Evolutionary conservation across 1,139 yeast genomes (phyloP).

Genomic region (Diutina siamensis): DNA sequence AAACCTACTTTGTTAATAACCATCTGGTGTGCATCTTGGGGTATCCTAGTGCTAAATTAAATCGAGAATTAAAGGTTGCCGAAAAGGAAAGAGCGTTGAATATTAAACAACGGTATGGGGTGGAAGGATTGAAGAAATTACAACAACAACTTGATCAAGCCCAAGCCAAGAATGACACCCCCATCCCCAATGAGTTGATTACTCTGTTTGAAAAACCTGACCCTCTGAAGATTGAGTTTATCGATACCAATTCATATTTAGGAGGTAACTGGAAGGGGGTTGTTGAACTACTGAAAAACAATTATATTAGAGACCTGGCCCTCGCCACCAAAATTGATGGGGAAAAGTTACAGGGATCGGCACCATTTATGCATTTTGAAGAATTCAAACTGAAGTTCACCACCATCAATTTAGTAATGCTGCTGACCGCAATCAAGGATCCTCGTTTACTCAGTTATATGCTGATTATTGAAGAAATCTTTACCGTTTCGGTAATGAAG

Average conservation of each 20-base stretch:
- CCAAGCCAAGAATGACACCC: slow-evolving; percentile 51
- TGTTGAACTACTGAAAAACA: neutral
- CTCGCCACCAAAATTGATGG: slow-evolving; percentile 16
- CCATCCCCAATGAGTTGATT: slow-evolving; percentile 63
- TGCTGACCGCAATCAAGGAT: slow-evolving; percentile 50
- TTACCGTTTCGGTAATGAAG: slow-evolving; percentile 53
- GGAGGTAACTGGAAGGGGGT: slow-evolving; percentile 21
- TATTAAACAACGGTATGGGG: slow-evolving; percentile 44
- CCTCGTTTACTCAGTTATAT: slow-evolving; percentile 47
- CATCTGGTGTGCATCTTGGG: slow-evolving; percentile 68
- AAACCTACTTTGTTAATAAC: slow-evolving; percentile 46
- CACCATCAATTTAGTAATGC: slow-evolving; percentile 53
- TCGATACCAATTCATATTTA: slow-evolving; percentile 51
- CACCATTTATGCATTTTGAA: slow-evolving; percentile 67
- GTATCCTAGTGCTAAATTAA: slow-evolving; percentile 58
- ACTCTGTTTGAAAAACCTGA: slow-evolving; percentile 58
- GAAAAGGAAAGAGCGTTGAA: slow-evolving; percentile 37
- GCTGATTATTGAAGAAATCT: slow-evolving; percentile 51
- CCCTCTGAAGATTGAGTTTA: slow-evolving; percentile 63
- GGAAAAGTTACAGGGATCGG: slow-evolving; percentile 14
- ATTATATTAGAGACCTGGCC: neutral
- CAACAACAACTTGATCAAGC: slow-evolving; percentile 47
- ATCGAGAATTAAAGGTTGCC: slow-evolving; percentile 39
- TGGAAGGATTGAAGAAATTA: slow-evolving; percentile 45
- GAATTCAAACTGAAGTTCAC: slow-evolving; percentile 72